phyloP scores from a whole-genome alignment of 2,329 filamentous ascomycete genomes.

The Chaetomium globosum region DNA sequence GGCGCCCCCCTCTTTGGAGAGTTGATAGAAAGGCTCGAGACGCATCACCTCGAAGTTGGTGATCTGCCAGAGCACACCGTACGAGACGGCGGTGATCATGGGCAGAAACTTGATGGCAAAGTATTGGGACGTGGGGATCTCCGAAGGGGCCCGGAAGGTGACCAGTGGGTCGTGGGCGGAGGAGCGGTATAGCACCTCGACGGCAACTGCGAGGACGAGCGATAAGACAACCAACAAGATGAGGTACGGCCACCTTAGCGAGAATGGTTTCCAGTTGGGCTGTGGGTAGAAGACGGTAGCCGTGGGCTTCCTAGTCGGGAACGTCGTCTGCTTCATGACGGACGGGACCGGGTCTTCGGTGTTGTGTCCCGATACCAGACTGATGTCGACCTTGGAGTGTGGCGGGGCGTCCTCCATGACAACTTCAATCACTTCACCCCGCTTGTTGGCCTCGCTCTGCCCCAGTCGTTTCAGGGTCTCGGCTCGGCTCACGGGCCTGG shows the following conservation, averaged over 20 bases:
- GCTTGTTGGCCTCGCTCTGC: constrained; percentile 61
- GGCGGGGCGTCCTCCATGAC: constrained; percentile 50
- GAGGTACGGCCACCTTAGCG: constrained; percentile 66
- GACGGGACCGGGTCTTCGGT: constrained; percentile 31
- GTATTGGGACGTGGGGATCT: constrained; percentile 57
- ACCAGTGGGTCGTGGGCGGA: constrained; percentile 52
- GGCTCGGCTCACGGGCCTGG: constrained; percentile 34
- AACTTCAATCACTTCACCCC: constrained; percentile 63
- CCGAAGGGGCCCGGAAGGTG: constrained; percentile 52
- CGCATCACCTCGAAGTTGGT: constrained; percentile 68
- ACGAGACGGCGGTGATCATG: constrained; percentile 62
- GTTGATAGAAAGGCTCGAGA: constrained; percentile 68
- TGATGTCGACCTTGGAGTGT: constrained; percentile 52
- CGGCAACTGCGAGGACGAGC: constrained; percentile 52
- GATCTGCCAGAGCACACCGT: constrained; percentile 67
- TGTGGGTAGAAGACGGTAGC: constrained; percentile 62
- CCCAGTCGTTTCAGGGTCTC: constrained; percentile 54
- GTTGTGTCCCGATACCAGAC: constrained; percentile 51
- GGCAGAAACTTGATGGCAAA: constrained; percentile 67
- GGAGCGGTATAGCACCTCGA: constrained; percentile 59
- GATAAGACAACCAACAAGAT: constrained; percentile 57
- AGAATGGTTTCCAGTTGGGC: constrained; percentile 68
- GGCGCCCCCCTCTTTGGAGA: constrained; percentile 63
- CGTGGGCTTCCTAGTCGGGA: constrained; percentile 44
- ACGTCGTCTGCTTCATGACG: constrained; percentile 45